Percentiles rank a stretch among this genome's conserved stretches.
Evolutionary conservation across 2,329 filamentous ascomycete genomes (phyloP).

Genomic region (Clarireedia monteithiana): DNA sequence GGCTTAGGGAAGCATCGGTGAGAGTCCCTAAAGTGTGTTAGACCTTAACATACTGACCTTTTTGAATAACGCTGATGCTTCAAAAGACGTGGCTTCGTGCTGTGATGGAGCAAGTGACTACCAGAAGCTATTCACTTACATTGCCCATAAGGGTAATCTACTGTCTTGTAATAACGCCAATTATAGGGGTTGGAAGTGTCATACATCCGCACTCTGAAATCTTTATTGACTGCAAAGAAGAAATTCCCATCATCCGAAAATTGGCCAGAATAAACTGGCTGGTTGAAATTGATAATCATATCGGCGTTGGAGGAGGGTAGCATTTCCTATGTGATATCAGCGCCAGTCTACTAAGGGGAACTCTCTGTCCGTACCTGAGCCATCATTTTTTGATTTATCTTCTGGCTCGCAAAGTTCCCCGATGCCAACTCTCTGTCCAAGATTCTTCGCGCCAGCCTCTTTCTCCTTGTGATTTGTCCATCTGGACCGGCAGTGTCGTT

Average conservation of each 20-base stretch:
- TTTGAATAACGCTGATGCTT: too few relatives aligned
- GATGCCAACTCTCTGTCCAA: conserved; percentile 76
- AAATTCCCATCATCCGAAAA: conserved; percentile 97
- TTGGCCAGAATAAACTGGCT: conserved; percentile 87
- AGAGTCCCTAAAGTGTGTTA: conserved; percentile 58
- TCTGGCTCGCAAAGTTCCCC: conserved; percentile 51
- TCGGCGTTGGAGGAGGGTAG: conserved; percentile 74
- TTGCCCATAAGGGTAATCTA: conserved; percentile 74
- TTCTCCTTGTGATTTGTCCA: conserved; percentile 34
- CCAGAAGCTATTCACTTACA: not conserved
- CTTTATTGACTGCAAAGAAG: conserved; percentile 86
- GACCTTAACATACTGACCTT: not conserved
- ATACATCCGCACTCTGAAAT: conserved; percentile 94
- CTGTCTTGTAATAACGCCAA: conserved; percentile 94
- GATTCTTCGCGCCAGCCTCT: conserved; percentile 58
- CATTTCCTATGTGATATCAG: conserved; percentile 47
- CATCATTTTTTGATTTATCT: conserved; percentile 56
- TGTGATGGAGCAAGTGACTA: too few relatives aligned
- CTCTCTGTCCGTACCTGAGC: conserved; percentile 46
- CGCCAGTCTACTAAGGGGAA: not conserved
- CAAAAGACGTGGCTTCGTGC: too few relatives aligned
- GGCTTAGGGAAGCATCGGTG: conserved; percentile 84
- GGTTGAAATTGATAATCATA: conserved; percentile 79
- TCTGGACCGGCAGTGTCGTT: conserved; percentile 43
- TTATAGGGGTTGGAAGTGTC: conserved; percentile 92